phyloP scores from a whole-genome alignment of 73 alveolate genomes.

The Tetrahymena malaccensis region DNA sequence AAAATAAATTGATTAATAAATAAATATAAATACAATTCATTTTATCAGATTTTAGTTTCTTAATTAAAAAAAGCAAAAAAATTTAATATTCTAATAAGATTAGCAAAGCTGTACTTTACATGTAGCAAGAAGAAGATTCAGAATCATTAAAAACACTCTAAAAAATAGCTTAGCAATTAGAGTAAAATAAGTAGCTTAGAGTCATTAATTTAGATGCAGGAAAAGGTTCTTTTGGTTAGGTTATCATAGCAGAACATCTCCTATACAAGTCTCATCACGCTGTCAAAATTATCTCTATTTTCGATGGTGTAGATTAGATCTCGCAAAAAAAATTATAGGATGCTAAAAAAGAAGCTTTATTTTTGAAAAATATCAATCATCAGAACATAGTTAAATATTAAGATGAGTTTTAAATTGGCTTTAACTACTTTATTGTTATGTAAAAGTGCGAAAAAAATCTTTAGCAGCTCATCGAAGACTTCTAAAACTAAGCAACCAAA shows the following conservation, averaged over 20 bases:
- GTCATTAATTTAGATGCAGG: background rate
- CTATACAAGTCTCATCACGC: background rate
- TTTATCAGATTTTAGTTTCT: too few relatives aligned
- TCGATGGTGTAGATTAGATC: background rate
- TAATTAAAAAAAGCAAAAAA: too few relatives aligned
- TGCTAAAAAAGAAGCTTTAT: background rate
- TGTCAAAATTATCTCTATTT: background rate
- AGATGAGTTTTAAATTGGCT: background rate
- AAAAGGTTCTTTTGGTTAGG: background rate
- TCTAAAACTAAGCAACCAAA: too few relatives aligned
- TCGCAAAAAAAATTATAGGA: background rate
- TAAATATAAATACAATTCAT: too few relatives aligned
- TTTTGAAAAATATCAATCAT: background rate
- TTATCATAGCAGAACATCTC: background rate
- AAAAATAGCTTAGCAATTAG: background rate
- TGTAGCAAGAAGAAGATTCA: background rate
- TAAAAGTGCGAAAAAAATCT: background rate
- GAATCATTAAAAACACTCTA: background rate
- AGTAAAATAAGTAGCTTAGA: background rate
- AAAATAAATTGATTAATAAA: too few relatives aligned
- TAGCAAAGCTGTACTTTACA: too few relatives aligned
- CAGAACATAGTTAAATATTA: background rate
- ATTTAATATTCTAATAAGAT: too few relatives aligned
- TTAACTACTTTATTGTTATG: background rate
- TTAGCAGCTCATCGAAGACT: background rate